Percentiles rank a stretch among this genome's conserved stretches.
Evolutionary conservation across 768 basidiomycete genomes (phyloP).

Genomic region (Termitomyces eurrhizus): DNA sequence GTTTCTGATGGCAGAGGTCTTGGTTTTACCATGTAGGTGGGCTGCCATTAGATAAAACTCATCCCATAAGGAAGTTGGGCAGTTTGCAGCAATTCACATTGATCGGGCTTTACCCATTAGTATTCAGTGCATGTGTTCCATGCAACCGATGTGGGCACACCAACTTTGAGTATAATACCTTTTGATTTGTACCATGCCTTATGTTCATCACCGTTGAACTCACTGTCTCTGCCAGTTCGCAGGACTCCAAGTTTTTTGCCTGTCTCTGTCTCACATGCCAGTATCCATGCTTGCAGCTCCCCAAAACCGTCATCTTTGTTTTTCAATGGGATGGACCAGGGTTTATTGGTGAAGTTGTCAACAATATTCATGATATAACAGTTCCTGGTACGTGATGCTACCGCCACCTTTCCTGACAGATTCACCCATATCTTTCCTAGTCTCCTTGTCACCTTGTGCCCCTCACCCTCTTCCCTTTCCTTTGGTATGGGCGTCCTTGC

Average conservation of each 20-base stretch:
- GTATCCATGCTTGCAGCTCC: slow-evolving; percentile 20
- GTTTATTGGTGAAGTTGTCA: no score
- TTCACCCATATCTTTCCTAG: background rate
- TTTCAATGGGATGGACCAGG: background rate
- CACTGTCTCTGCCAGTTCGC: slow-evolving; percentile 18
- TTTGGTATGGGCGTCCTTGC: background rate
- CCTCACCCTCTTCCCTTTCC: background rate
- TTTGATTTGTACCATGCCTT: slow-evolving; percentile 9
- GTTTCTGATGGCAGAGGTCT: background rate
- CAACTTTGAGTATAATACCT: slow-evolving; percentile 16
- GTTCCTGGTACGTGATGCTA: background rate
- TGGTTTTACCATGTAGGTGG: background rate
- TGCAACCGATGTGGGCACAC: slow-evolving; percentile 29
- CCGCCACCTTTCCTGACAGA: background rate
- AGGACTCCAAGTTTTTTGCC: slow-evolving; percentile 13
- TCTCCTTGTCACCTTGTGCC: background rate
- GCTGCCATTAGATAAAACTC: background rate
- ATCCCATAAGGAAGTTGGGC: slow-evolving; percentile 15
- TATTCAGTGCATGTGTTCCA: slow-evolving; percentile 16
- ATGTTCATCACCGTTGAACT: slow-evolving; percentile 15
- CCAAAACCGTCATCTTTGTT: background rate
- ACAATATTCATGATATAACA: background rate
- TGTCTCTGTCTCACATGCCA: slow-evolving; percentile 18
- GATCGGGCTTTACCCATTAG: slow-evolving; percentile 20
- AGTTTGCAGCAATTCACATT: slow-evolving; percentile 20